Evolutionary conservation across 306 rosid genomes (phyloP), one percentile per base, ranked within the genome.

Genomic region (Acacia melanoxylon): DNA sequence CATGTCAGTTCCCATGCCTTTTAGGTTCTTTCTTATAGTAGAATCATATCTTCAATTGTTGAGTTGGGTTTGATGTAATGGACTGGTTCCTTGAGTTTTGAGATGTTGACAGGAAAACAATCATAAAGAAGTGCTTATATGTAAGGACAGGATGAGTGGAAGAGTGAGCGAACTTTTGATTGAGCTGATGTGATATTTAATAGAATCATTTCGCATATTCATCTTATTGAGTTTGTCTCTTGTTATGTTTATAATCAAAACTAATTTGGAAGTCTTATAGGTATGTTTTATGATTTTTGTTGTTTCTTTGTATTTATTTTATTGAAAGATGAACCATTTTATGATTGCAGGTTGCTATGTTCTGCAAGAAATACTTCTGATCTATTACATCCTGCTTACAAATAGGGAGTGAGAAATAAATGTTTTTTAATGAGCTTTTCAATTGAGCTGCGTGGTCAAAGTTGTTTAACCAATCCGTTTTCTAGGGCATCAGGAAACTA

Each of bases 281-380:
- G 25, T 56, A 56, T 20, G 62, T n/a, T n/a, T n/a, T n/a, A 56
- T 56, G 62, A 56, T 56, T 56, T 19, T 56, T n/a, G 11, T 20
- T 56, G 25, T 56, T 56, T 56, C 24, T 25, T n/a, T 3, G 4
- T 56, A 20, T 56, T 20, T 56, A 56, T 51, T 51, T 51, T 17
- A 17, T 54, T 54, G 12, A 20, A 54, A 54, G 61, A 54, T 20
- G 25, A 54, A 54, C 25, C 61, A 54, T 54, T 54, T 54, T 54
- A 33, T 84, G 70, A 33, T 51, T 70, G 29, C 54, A 72, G 74
- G 80, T 72, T 61, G 46, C 19, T 40, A 63, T 71, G 74, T 51
- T 31, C 37, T 85, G 59, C 81, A 46, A 82, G 84, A 69, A 52
- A 42, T 44, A 54, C 61, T 20, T 19, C 24, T 19, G 61, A 20